Conservation (phyloP, 768 basidiomycete genomes). For the Austroboletus eburneus region DNA sequence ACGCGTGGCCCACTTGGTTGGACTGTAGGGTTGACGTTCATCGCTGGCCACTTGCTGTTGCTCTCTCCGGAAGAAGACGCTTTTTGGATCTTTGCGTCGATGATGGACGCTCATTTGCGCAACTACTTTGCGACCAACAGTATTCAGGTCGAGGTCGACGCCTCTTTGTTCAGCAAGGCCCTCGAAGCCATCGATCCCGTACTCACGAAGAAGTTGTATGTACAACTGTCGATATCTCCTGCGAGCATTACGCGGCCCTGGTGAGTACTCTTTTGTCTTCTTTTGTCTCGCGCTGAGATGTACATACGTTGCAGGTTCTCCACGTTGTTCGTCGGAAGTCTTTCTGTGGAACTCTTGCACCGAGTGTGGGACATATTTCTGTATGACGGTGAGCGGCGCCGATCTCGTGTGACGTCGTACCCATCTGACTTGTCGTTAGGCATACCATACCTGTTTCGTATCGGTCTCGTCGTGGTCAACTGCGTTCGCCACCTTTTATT, state of each 20-base stretch:
- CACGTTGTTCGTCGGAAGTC: slow-evolving; percentile 60
- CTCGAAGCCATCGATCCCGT: slow-evolving; percentile 59
- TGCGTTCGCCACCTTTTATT: slow-evolving; percentile 59
- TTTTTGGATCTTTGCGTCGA: slow-evolving; percentile 84
- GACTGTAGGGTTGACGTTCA: slow-evolving; percentile 59
- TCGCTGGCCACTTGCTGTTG: slow-evolving; percentile 67
- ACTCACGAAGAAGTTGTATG: slow-evolving; percentile 64
- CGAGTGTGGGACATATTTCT: slow-evolving; percentile 83
- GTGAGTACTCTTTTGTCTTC: slow-evolving; percentile 32
- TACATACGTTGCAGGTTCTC: slow-evolving; percentile 51
- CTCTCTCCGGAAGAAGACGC: slow-evolving; percentile 85
- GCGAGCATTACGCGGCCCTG: slow-evolving; percentile 58
- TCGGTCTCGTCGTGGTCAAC: slow-evolving; percentile 61
- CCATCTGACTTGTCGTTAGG: slow-evolving; percentile 40
- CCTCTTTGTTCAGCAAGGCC: slow-evolving; percentile 62
- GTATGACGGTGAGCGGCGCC: slow-evolving; percentile 58
- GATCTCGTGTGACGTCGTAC: neutral
- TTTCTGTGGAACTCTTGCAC: slow-evolving; percentile 62
- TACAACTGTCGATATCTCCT: slow-evolving; percentile 58
- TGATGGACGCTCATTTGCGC: slow-evolving; percentile 83
- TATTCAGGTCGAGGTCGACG: slow-evolving; percentile 72
- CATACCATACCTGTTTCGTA: slow-evolving; percentile 67
- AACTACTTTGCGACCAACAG: slow-evolving; percentile 63
- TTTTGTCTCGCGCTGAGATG: neutral
- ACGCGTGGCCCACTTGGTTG: neutral